A percentile compares a stretch with the other conserved stretches of the same genome.
Evolutionary conservation across 1,139 yeast genomes (phyloP).

Genomic region (Pichia sp.): DNA sequence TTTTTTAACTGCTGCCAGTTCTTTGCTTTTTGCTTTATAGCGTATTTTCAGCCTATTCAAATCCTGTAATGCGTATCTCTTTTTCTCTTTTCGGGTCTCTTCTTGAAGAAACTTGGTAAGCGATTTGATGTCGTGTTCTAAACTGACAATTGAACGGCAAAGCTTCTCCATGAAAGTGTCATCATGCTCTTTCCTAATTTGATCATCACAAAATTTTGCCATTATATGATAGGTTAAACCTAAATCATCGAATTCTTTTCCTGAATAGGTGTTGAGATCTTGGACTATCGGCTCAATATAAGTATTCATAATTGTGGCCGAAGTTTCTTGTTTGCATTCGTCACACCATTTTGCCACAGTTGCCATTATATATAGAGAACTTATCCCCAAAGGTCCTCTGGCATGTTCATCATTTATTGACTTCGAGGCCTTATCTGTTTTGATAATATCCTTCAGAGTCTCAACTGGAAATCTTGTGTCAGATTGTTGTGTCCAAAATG

Average conservation of each 20-base stretch:
- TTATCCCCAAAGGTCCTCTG: background rate
- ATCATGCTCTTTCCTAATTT: constrained; percentile 45
- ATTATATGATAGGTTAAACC: constrained; percentile 47
- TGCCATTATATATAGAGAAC: constrained; percentile 14
- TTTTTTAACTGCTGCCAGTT: constrained; percentile 38
- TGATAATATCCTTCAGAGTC: constrained; percentile 38
- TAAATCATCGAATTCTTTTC: constrained; percentile 9
- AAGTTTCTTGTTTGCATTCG: constrained; percentile 62
- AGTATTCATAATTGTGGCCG: constrained; percentile 50
- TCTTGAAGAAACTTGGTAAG: constrained; percentile 43
- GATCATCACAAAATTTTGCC: constrained; percentile 75
- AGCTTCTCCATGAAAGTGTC: constrained; percentile 44
- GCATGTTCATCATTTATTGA: background rate
- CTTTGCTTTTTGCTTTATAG: constrained; percentile 46
- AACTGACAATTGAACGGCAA: constrained; percentile 37
- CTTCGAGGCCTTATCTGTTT: constrained; percentile 17
- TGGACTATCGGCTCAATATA: constrained; percentile 45
- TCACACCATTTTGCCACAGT: constrained; percentile 65
- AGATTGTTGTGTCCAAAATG: constrained; percentile 54
- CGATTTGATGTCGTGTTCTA: constrained; percentile 45
- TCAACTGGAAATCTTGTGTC: constrained; percentile 51
- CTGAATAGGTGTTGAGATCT: constrained; percentile 13
- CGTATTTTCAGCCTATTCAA: constrained; percentile 46
- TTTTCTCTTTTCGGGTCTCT: constrained; percentile 36
- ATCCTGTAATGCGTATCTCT: constrained; percentile 38